Evolutionary conservation across 164 flowering plant species (phyloP).

Genomic region (Santalum album): DNA sequence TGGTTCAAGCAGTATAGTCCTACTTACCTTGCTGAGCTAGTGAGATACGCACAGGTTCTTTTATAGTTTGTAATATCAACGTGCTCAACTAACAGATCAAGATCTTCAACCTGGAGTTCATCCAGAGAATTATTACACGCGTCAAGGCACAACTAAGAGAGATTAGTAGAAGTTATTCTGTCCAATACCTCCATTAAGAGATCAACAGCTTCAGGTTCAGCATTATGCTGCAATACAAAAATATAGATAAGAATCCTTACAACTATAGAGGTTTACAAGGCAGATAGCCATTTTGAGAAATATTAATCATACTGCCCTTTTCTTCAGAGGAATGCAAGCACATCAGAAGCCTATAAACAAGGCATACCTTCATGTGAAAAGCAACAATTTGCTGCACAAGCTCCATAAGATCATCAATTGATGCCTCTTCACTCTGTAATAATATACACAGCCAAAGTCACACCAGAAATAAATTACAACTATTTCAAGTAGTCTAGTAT

Average conservation of each 20-base stretch:
- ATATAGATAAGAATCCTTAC: background rate
- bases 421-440: constrained; percentile 56
- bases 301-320: background rate
- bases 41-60: constrained; percentile 83
- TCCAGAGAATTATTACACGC: background rate
- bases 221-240: constrained; percentile 73
- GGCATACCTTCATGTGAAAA: constrained; percentile 87
- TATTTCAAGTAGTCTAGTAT: too few species aligned
- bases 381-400: constrained; percentile 91
- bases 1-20: background rate
- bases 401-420: constrained; percentile 81
- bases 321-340: background rate
- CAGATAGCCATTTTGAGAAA: background rate
- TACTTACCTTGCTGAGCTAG: constrained; percentile 72
- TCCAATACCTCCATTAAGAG: constrained; percentile 85
- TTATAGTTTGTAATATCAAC: constrained; percentile 73
- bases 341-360: background rate
- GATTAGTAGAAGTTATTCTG: background rate
- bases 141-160: background rate
- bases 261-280: background rate
- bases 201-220: constrained; percentile 97
- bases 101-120: constrained; percentile 73
- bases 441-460: too few species aligned
- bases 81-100: constrained; percentile 73
- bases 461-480: too few species aligned